Base-by-base conservation (phyloP, 768 basidiomycete genomes). In the Termitomyces sp. region DNA sequence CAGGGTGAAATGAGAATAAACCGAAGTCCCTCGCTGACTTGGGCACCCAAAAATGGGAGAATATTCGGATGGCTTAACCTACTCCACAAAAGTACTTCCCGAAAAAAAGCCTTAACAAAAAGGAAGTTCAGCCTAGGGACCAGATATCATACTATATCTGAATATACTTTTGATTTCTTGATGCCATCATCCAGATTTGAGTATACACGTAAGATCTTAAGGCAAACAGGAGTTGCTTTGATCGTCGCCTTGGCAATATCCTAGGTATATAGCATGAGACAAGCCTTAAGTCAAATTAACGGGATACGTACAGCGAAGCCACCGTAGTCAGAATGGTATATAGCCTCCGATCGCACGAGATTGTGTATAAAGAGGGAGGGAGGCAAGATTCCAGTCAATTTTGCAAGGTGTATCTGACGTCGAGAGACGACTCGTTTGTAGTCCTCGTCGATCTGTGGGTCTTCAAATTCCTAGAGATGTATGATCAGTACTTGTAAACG, bases 271-370 rank as follows among this genome's bases (percentile, higher is more conserved):
- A 13, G 16, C 44, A n/a, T 20, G 20, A 18, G 28, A 4, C 22
- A 24, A 22, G 11, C 13, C 20, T 44, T 42, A 22, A 49, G n/a
- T 38, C 9, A 42, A 22, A 35, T 9, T 6, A 24, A 55, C 6
- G 18, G 42, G 28, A n/a, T 28, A 42, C 67, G 9, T 51, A 70
- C 66, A 40, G 75, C 75, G 60, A 71, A 78, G 3, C 70, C 71
- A 39, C 75, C 75, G 35, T 62, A 62, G 11, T 66, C 63, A 7
- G 60, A 51, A 2, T 70, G 67, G 22, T 61, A 57, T 7, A 40
- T 49, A 8, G 38, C 62, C 7, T 56, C 61, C 28, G 33, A 16
- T 15, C 40, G 51, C 12, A 15, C 58, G 7, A 70, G 8, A 33
- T 67, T 61, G 33, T 63, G 56, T 16, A 73, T 15, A 50, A 69